phyloP scores from a whole-genome alignment of 129 eudicot species.

The Oenanthe sinensis region DNA sequence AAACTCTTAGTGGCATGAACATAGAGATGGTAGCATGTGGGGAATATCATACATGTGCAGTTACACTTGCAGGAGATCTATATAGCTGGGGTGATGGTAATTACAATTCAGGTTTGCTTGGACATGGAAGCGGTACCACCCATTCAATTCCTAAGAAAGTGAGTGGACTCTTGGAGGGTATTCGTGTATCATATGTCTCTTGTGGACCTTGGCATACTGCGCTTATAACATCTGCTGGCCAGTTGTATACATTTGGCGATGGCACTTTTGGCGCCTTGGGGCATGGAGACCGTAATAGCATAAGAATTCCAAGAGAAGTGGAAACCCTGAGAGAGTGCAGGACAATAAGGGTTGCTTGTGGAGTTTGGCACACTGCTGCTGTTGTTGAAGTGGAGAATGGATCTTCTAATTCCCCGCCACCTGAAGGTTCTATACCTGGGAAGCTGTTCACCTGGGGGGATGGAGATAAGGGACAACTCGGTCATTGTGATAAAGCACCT shows the following conservation, averaged over 20 bases:
- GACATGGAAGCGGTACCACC: slow-evolving; percentile 64
- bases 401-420: slow-evolving; percentile 29
- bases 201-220: slow-evolving; percentile 99
- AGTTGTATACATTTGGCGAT: slow-evolving; percentile 79
- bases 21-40: slow-evolving; percentile 84
- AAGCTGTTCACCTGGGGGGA: slow-evolving; percentile 92
- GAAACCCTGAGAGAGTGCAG: slow-evolving; percentile 55
- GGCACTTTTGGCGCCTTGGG: slow-evolving; percentile 92
- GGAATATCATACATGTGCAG: slow-evolving; percentile 81
- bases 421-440: slow-evolving; percentile 35
- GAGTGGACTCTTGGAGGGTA: slow-evolving; percentile 62
- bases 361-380: slow-evolving; percentile 96
- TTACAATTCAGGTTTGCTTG: slow-evolving; percentile 54
- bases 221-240: slow-evolving; percentile 60
- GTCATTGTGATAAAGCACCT: slow-evolving; percentile 66
- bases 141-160: slow-evolving; percentile 86
- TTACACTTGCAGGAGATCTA: slow-evolving; percentile 75
- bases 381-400: slow-evolving; percentile 48
- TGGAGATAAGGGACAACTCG: slow-evolving; percentile 80
- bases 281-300: slow-evolving; percentile 51
- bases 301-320: slow-evolving; percentile 60
- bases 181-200: slow-evolving; percentile 54
- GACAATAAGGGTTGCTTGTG: slow-evolving; percentile 75
- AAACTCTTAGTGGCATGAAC: slow-evolving; percentile 44
- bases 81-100: slow-evolving; percentile 91